Conservation (phyloP, 495 filamentous ascomycete genomes). For the Aspergillus leporis region DNA sequence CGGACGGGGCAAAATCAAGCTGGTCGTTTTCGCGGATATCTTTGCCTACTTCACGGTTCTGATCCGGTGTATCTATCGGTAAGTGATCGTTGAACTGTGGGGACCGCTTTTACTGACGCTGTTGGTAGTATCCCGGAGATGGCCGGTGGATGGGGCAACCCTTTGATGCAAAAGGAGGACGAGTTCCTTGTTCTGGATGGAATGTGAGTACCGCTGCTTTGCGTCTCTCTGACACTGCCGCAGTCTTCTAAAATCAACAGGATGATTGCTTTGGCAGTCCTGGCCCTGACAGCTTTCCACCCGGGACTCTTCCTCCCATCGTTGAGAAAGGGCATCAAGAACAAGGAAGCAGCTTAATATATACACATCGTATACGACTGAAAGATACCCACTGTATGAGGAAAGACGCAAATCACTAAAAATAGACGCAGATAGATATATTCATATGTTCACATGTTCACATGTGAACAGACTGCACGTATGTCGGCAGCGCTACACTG, state of each 20-base stretch:
- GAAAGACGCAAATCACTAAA: neutral
- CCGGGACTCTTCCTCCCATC: constrained; percentile 50
- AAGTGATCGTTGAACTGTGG: constrained; percentile 4
- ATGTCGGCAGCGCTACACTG: constrained; percentile 3
- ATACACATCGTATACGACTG: constrained; percentile 2
- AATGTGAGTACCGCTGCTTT: constrained; percentile 38
- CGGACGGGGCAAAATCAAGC: constrained; percentile 43
- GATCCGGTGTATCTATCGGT: constrained; percentile 69
- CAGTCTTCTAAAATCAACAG: constrained; percentile 21
- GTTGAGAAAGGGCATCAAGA: constrained; percentile 37
- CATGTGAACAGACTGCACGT: neutral
- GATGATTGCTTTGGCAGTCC: constrained; percentile 51
- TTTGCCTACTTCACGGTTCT: constrained; percentile 62
- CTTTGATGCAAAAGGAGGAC: constrained; percentile 65
- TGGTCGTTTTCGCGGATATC: constrained; percentile 52
- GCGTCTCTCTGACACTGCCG: neutral
- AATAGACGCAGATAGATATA: constrained; percentile 1
- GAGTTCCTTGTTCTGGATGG: constrained; percentile 65
- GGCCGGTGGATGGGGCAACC: constrained; percentile 67
- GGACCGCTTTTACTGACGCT: neutral
- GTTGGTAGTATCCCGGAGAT: constrained; percentile 40
- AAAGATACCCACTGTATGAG: neutral
- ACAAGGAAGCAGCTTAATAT: constrained; percentile 13
- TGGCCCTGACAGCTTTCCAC: constrained; percentile 49
- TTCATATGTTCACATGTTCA: neutral